phyloP scores from a whole-genome alignment of 129 eudicot species.

The Centrapalus pauciflorus region DNA sequence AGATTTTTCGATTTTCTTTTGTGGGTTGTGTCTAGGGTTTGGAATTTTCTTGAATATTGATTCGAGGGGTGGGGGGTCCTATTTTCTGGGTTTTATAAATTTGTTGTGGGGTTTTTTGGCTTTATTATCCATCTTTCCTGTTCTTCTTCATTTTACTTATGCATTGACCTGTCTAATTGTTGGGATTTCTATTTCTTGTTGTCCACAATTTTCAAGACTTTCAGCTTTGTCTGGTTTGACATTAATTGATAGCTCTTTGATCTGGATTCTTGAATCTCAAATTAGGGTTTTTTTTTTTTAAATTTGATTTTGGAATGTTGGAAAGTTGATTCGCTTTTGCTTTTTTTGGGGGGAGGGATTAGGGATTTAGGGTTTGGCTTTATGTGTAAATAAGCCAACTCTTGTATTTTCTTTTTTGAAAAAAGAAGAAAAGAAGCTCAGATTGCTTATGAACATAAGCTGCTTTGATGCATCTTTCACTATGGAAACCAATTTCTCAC shows the following conservation, averaged over 20 bases:
- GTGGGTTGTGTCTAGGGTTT: constrained; percentile 15
- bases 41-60: constrained; percentile 17
- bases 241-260: constrained; percentile 10
- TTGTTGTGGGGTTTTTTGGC: constrained; percentile 15
- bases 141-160: constrained; percentile 18
- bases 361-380: constrained; percentile 36
- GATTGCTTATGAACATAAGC: constrained; percentile 31
- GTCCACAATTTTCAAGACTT: constrained; percentile 17
- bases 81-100: constrained; percentile 14
- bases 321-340: constrained; percentile 53
- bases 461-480: constrained; percentile 90
- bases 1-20: not conserved
- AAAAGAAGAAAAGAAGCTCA: too few relatives aligned
- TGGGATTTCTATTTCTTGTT: constrained; percentile 16
- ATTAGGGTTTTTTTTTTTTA: constrained; percentile 35
- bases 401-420: constrained; percentile 21
- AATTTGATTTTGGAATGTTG: constrained; percentile 45
- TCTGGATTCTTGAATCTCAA: constrained; percentile 12
- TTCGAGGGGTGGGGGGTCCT: not conserved
- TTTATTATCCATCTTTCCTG: constrained; percentile 16
- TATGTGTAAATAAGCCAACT: constrained; percentile 42
- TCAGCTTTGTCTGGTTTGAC: constrained; percentile 6
- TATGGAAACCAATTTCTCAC: constrained; percentile 97
- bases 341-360: constrained; percentile 15
- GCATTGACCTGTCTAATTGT: constrained; percentile 27